These are phyloP conservation scores for Pistacia vera DNA, from an alignment of 345 rosid genomes.

Conservation along the genomic window DNA sequence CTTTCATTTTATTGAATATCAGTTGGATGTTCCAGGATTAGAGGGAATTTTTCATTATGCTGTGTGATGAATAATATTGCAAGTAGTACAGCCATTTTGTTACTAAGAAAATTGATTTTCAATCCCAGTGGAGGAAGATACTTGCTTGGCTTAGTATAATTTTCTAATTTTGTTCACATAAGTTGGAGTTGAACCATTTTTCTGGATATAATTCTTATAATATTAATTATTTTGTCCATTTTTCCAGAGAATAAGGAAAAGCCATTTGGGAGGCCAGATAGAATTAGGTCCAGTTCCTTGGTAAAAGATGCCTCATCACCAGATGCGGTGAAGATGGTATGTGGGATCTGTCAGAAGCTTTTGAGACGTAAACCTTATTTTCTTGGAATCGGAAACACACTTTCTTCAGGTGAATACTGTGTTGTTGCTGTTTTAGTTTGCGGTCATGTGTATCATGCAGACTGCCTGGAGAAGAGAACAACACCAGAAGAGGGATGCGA, in stretches of 20 bases:
- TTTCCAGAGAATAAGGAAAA: constrained; percentile 44
- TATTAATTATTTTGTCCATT: background rate
- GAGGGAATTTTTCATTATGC: background rate
- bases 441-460: constrained; percentile 68
- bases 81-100: background rate
- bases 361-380: constrained; percentile 49
- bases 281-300: constrained; percentile 44
- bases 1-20: background rate
- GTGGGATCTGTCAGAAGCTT: constrained; percentile 59
- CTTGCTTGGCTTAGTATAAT: background rate
- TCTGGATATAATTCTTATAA: too few species aligned
- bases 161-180: background rate
- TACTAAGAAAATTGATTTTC: background rate
- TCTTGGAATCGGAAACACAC: constrained; percentile 38
- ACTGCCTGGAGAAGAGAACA: constrained; percentile 61
- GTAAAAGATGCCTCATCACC: constrained; percentile 32
- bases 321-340: constrained; percentile 40
- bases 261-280: constrained; percentile 41
- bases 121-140: background rate
- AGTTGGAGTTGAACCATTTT: background rate
- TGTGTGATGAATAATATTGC: background rate
- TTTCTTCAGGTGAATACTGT: constrained; percentile 39
- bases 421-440: constrained; percentile 67
- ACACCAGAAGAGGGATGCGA: constrained; percentile 41
- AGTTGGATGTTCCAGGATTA: background rate